Conservation (phyloP, 495 filamentous ascomycete genomes). For the Penicillium manginii region DNA sequence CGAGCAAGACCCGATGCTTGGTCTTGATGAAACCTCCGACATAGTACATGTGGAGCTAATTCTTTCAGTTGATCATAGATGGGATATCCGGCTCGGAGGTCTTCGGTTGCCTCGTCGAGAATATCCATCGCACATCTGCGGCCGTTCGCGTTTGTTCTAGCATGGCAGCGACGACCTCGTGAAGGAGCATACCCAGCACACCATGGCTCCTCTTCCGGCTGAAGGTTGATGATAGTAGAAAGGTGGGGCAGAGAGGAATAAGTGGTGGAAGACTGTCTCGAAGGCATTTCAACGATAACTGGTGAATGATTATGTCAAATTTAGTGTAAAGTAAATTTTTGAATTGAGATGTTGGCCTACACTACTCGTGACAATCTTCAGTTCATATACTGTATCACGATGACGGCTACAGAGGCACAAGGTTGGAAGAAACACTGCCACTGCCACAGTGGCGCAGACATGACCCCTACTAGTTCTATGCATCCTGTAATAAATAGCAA, state of each 20-base stretch:
- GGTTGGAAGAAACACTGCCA: neutral
- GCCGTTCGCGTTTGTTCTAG: conserved; percentile 18
- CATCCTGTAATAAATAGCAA: too few species aligned
- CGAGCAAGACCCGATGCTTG: conserved; percentile 21
- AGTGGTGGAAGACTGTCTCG: neutral
- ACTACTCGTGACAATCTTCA: neutral
- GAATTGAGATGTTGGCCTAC: too few species aligned
- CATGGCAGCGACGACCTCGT: conserved; percentile 28
- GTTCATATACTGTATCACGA: neutral
- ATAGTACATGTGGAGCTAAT: conserved; percentile 33
- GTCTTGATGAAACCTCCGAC: conserved; percentile 28
- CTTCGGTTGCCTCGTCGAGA: conserved; percentile 26
- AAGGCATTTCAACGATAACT: conserved; percentile 3
- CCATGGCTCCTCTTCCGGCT: conserved; percentile 27
- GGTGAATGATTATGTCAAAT: neutral
- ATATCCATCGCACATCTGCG: conserved; percentile 22
- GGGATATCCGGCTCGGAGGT: conserved; percentile 17
- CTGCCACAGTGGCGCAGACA: neutral
- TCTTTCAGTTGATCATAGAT: conserved; percentile 26
- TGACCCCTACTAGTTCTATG: neutral
- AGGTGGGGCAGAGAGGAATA: conserved; percentile 15
- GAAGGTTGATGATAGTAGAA: conserved; percentile 28
- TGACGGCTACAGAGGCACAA: neutral
- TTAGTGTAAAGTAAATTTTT: too few species aligned
- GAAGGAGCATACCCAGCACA: conserved; percentile 32